Conservation (phyloP, 768 basidiomycete genomes). For the Boletales sp. region DNA sequence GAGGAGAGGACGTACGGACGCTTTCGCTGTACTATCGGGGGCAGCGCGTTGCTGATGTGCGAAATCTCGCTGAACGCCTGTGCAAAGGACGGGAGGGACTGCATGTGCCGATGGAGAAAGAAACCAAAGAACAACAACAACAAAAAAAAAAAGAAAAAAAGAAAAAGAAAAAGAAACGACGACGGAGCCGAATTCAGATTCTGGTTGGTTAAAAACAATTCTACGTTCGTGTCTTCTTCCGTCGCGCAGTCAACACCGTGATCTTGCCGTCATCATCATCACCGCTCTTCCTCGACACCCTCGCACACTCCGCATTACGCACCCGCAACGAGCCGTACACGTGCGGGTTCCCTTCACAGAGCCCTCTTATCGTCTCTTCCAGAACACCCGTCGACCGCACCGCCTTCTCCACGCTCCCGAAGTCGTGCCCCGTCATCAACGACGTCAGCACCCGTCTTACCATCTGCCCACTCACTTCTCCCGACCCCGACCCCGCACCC, state of each 20-base stretch:
- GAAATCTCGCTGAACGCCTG: slow-evolving; percentile 62
- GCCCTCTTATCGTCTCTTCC: slow-evolving; percentile 61
- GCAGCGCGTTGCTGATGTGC: slow-evolving; percentile 53
- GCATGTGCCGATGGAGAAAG: slow-evolving; percentile 35
- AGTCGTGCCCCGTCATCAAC: slow-evolving; percentile 74
- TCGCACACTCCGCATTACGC: slow-evolving; percentile 41
- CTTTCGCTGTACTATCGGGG: slow-evolving; percentile 52
- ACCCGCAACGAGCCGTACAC: slow-evolving; percentile 59
- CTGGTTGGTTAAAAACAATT: too few relatives aligned
- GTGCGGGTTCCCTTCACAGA: slow-evolving; percentile 63
- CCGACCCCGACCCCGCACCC: slow-evolving; percentile 24
- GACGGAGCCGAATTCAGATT: too few relatives aligned
- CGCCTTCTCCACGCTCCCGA: slow-evolving; percentile 62
- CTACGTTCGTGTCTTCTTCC: slow-evolving; percentile 44
- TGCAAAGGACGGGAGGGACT: slow-evolving; percentile 76
- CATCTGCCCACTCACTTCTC: slow-evolving; percentile 63
- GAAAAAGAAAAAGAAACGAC: neutral
- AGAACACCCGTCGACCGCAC: slow-evolving; percentile 68
- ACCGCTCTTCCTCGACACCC: slow-evolving; percentile 31
- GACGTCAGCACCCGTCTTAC: slow-evolving; percentile 67
- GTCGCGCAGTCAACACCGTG: slow-evolving; percentile 48
- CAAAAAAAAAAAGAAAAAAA: neutral
- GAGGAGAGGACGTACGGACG: neutral
- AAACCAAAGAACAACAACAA: too few relatives aligned
- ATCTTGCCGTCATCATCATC: slow-evolving; percentile 56